A percentile compares a stretch with the other conserved stretches of the same genome.
Evolutionary conservation across 306 rosid species (phyloP).

Genomic region (Senna tora): DNA sequence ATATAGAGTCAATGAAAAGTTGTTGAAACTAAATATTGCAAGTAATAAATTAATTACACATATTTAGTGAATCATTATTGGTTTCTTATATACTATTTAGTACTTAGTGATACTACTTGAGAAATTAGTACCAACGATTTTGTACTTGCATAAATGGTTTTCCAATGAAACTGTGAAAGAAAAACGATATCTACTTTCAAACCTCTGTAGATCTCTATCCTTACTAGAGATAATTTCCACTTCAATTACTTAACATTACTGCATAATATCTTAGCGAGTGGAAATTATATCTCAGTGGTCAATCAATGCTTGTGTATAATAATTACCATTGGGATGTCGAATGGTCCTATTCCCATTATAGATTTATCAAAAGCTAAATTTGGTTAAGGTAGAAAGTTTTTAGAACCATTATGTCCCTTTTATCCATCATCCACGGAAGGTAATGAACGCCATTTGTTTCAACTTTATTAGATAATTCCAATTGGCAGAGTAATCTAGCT

Average conservation of each 20-base stretch:
- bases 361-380: slow-evolving; percentile 33
- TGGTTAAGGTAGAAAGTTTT: slow-evolving; percentile 8
- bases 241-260: background rate
- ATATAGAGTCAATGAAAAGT: too few relatives aligned
- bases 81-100: too few relatives aligned
- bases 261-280: too few relatives aligned
- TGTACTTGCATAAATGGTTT: background rate
- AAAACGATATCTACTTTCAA: too few relatives aligned
- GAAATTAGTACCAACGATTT: too few relatives aligned
- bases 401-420: slow-evolving; percentile 33
- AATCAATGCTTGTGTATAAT: background rate
- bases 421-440: slow-evolving; percentile 41
- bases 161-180: background rate
- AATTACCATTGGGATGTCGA: background rate
- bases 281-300: too few relatives aligned
- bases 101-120: too few relatives aligned
- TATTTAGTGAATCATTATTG: too few relatives aligned
- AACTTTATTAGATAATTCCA: slow-evolving; percentile 43
- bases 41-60: too few relatives aligned
- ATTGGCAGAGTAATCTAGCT: slow-evolving; percentile 41
- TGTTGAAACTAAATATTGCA: too few relatives aligned
- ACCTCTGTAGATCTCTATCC: background rate
- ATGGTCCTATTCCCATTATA: background rate
- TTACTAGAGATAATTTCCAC: background rate
- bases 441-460: slow-evolving; percentile 20